Conservation (phyloP, 2,329 filamentous ascomycete genomes). For the Fusarium annulatum region DNA sequence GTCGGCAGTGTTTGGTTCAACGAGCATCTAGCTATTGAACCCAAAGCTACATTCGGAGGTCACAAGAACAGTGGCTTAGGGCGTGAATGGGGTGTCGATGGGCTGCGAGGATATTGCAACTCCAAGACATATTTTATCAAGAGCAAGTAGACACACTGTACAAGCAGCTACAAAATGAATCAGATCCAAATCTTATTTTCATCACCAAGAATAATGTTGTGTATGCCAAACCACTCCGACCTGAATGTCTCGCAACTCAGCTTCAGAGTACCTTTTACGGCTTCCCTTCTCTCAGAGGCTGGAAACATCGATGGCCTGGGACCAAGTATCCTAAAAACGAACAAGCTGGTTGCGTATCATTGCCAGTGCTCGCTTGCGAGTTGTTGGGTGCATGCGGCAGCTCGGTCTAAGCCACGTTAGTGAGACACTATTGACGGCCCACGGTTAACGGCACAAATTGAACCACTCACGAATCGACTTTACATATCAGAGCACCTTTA, state of each 20-base stretch:
- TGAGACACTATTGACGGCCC: not conserved
- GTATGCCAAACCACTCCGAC: not conserved
- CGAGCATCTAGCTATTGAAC: conserved; percentile 4
- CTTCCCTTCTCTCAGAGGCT: not conserved
- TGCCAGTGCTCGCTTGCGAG: too few species aligned
- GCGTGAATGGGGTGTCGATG: conserved; percentile 11
- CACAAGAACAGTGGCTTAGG: conserved; percentile 26
- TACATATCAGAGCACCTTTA: not conserved
- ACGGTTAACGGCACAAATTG: not conserved
- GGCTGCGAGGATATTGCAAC: conserved; percentile 18
- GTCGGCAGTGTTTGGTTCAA: conserved; percentile 24
- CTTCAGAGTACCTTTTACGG: too few species aligned
- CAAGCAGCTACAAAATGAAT: rapidly evolving
- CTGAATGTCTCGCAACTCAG: not conserved
- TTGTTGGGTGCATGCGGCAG: not conserved
- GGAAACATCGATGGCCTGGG: too few species aligned
- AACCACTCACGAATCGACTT: not conserved
- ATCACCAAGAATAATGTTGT: too few species aligned
- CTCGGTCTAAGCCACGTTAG: not conserved
- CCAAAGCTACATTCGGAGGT: conserved; percentile 13
- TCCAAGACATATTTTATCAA: not conserved
- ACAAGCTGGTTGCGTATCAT: not conserved
- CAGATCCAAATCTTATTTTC: not conserved
- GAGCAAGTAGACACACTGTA: not conserved
- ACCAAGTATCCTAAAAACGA: not conserved